Evolutionary conservation across 2,329 filamentous ascomycete species (phyloP).

Genomic region (Lasiodiplodia sp.): DNA sequence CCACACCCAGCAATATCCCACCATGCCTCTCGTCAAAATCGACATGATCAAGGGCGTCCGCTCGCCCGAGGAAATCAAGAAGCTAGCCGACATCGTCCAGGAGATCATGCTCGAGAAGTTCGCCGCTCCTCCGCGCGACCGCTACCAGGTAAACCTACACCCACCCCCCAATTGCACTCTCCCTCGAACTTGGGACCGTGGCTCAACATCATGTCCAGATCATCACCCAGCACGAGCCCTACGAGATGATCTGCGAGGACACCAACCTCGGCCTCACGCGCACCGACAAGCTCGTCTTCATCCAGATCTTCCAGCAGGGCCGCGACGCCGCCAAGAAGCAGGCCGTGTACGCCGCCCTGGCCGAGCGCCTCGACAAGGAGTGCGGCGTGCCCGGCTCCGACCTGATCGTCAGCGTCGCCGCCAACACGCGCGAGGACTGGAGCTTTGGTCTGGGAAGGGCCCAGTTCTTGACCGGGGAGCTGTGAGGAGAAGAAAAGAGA

Average conservation of each 20-base stretch:
- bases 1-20: not conserved
- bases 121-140: conserved; percentile 39
- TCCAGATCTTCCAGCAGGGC: conserved; percentile 45
- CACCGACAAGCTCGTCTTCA: conserved; percentile 40
- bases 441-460: conserved; percentile 42
- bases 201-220: conserved; percentile 28
- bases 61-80: conserved; percentile 38
- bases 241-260: conserved; percentile 44
- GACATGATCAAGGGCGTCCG: conserved; percentile 39
- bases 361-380: conserved; percentile 35
- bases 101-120: conserved; percentile 40
- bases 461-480: conserved; percentile 40
- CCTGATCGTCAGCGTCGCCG: conserved; percentile 38
- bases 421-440: conserved; percentile 42
- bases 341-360: conserved; percentile 35
- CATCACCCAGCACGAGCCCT: conserved; percentile 43
- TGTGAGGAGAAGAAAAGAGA: not conserved
- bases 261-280: conserved; percentile 38
- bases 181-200: too few species aligned
- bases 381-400: conserved; percentile 37
- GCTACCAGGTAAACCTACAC: conserved; percentile 37
- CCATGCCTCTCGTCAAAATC: conserved; percentile 43
- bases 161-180: too few species aligned
- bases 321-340: conserved; percentile 39
- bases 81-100: conserved; percentile 40